Evolutionary conservation across 768 basidiomycete genomes (phyloP), one percentile per base, ranked within the genome.

Genomic region (Termitomyces sp.): DNA sequence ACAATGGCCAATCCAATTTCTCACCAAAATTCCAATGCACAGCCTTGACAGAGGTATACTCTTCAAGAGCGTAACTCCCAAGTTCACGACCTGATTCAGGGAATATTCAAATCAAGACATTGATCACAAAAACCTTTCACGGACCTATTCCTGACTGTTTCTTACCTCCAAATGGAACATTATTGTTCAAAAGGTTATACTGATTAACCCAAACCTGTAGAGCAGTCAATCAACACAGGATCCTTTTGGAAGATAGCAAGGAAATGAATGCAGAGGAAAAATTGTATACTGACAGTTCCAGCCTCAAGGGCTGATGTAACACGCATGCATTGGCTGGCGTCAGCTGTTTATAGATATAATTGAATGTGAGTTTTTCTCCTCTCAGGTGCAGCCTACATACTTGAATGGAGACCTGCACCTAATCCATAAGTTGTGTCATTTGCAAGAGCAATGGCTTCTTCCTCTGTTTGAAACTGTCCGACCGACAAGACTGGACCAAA

Each of bases 81-180:
- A 95, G 83, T 69, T 95, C 93, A 54, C 93, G 86, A 42, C 92
- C 95, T 89, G 22, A 47, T 61, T 59, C 47, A 65, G 45, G 47
- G 26, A 8, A 28, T 12, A 28, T 47, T 56, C 1, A n/a, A 28
- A 8, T 22, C 22, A 26, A 6, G 10, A 52, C 10, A 22, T 43
- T 53, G 43, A 7, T 44, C 59, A 22, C 26, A 46, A 42, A 24
- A 56, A 30, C 18, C 4, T 44, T 13, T 6, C n/a, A 72, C 80
- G 58, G 63, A 89, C 90, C 88, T 66, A 91, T 86, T 53, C 94
- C 94, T 44, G 89, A 91, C 69, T 92, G 88, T 73, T 95, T 96
- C 77, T 90, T 96, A 24, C 95, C 96, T 38, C 96, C 95, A 66
- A 98, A 98, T 1, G 96, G 96, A 46, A 94, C 87, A 58, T 95